Evolutionary conservation across 768 basidiomycete genomes (phyloP).

Genomic region (Termitomyces sp.): DNA sequence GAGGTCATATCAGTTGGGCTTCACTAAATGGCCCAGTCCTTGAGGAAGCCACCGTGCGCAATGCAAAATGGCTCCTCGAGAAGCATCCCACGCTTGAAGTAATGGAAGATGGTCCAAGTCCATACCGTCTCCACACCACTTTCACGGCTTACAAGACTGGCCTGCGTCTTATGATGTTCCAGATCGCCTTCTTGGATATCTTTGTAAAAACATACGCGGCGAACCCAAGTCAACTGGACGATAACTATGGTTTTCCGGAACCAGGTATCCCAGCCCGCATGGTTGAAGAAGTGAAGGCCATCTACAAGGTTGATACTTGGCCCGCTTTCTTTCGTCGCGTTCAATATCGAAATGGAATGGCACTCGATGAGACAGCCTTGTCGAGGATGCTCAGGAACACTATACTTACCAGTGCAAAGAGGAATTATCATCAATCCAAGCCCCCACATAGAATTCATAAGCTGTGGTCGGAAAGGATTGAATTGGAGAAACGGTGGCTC

Average conservation of each 20-base stretch:
- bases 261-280: constrained; percentile 36
- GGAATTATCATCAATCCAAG: constrained; percentile 27
- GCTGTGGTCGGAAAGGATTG: constrained; percentile 7
- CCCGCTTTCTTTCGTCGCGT: constrained; percentile 38
- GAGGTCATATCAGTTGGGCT: constrained; percentile 32
- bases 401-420: constrained; percentile 30
- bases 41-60: constrained; percentile 40
- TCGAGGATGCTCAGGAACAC: constrained; percentile 37
- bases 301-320: constrained; percentile 41
- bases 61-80: constrained; percentile 44
- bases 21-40: constrained; percentile 36
- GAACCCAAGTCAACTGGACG: constrained; percentile 29
- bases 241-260: constrained; percentile 44
- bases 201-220: constrained; percentile 37
- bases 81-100: constrained; percentile 38
- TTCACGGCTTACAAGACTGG: constrained; percentile 38
- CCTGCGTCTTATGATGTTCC: constrained; percentile 44
- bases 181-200: constrained; percentile 41
- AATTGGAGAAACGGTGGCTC: constrained; percentile 14
- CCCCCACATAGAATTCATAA: constrained; percentile 1
- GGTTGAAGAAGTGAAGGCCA: constrained; percentile 44
- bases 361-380: constrained; percentile 32
- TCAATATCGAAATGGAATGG: constrained; percentile 27
- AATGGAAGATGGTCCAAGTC: constrained; percentile 31
- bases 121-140: constrained; percentile 38